Evolutionary conservation across 2,329 filamentous ascomycete species (phyloP), one percentile per base, ranked within the genome.

Genomic region (Gremmenia infestans): DNA sequence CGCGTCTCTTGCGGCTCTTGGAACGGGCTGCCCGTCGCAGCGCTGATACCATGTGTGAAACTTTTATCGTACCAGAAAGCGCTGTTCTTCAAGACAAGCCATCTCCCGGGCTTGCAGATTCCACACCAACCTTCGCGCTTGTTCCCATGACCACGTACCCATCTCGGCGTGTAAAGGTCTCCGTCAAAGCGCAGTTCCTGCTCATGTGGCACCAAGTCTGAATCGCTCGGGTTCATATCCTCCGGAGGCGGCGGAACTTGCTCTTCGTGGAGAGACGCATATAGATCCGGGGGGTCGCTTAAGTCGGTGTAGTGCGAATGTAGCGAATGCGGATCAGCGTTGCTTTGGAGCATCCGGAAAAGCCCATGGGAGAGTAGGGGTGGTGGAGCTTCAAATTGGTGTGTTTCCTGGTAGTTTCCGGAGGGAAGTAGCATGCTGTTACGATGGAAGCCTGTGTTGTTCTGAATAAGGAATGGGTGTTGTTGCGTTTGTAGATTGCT

Each of bases 51-150:
- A 68, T 95, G 91, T 2, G 88, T 90, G 71, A 94, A 95, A 55
- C 87, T 89, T 77, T 94, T 93, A 75, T 95, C 90, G 72, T 95
- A 95, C 90, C 91, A 95, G 71, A 90, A 96, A 6, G 90, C 90
- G 54, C 88, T 92, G 73, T 95, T 94, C 76, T 94, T 95, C 57
- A 96, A 77, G 15, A 92, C 89, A 53, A 93, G 81, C 91, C 91
- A 95, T 50, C 89, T 80, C 2, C 89, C 89, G 2, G 89, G 87
- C 70, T 91, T 92, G 76, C 90, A 95, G 64, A 93, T 88, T 22
- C 89, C 89, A 66, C 90, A 95, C 89, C 90, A 96, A 3, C 90
- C 90, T 71, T 93, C 89, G 43, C 90, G 86, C 76, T 92, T 91
- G 73, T 91, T 91, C 25, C 90, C 89, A 60, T 93, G 88, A 22